These are phyloP conservation scores for Aegilops longissima DNA, from an alignment of 176 grass and related monocot species.

Conservation along the genomic window DNA sequence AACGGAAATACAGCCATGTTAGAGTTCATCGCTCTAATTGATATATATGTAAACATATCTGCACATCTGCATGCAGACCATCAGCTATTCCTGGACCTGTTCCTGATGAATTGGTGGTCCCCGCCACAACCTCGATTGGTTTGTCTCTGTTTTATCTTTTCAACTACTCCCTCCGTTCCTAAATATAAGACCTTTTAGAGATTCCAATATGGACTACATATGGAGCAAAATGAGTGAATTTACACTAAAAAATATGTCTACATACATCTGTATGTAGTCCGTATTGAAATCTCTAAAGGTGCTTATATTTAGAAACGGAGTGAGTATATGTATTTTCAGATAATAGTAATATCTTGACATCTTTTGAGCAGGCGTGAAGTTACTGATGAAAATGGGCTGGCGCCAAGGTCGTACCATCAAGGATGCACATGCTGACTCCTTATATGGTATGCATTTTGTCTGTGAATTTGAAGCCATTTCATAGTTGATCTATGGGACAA, in stretches of 20 bases:
- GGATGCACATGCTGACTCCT: conserved; percentile 77
- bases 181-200: too few species aligned
- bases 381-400: conserved; percentile 98
- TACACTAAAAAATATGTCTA: too few species aligned
- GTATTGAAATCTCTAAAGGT: too few species aligned
- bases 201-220: too few species aligned
- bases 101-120: conserved; percentile 87
- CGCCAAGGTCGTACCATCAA: conserved; percentile 87
- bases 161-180: background rate
- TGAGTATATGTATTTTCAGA: background rate
- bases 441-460: conserved; percentile 62
- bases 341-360: conserved; percentile 16
- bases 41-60: conserved; percentile 4
- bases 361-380: conserved; percentile 60
- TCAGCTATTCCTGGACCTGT: conserved; percentile 89
- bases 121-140: conserved; percentile 77
- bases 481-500: background rate
- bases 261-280: too few species aligned
- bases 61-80: conserved; percentile 42
- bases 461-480: background rate
- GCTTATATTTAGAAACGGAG: too few species aligned
- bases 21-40: too few species aligned
- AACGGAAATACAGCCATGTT: too few species aligned
- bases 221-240: too few species aligned
- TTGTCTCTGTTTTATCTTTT: conserved; percentile 27